phyloP scores from a whole-genome alignment of 139 green algal species.

The Chlorella sp. region DNA sequence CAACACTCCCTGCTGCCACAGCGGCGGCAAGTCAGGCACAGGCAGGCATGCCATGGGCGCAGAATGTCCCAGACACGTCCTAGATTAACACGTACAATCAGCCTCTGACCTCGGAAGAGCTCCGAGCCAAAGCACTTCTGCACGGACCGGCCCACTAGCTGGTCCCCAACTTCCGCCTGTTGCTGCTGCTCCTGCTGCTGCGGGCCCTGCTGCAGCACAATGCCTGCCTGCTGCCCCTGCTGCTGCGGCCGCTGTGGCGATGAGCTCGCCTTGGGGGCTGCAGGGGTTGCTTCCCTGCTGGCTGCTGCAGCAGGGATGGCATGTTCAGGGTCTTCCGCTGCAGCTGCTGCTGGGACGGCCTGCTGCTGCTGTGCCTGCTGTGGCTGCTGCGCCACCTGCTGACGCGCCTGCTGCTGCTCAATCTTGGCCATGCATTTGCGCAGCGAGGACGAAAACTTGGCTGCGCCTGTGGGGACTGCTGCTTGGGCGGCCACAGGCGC shows the following conservation, averaged over 20 bases:
- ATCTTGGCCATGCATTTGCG: constrained; percentile 1
- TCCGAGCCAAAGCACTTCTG: no score
- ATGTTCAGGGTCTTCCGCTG: not conserved
- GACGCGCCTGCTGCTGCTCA: not conserved
- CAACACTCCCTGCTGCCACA: not conserved
- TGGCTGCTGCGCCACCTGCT: not conserved
- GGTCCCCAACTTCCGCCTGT: not conserved
- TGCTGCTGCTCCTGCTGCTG: not conserved
- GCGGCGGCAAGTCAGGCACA: not conserved
- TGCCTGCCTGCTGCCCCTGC: no score
- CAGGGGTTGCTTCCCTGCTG: no score
- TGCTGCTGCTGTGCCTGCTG: not conserved
- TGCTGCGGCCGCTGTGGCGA: not conserved
- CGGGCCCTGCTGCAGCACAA: not conserved
- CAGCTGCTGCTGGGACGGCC: not conserved
- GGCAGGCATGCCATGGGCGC: no score
- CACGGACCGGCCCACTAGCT: not conserved
- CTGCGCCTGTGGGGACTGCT: not conserved
- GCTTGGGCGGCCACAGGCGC: not conserved
- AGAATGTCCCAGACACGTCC: no score
- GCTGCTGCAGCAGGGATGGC: not conserved
- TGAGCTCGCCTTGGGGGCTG: no score
- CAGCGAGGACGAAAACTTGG: constrained; percentile 9
- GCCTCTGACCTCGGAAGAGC: not conserved
- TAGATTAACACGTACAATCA: no score